Conservation (phyloP, 208 protist genomes). For the Angomonas ambiguus region DNA sequence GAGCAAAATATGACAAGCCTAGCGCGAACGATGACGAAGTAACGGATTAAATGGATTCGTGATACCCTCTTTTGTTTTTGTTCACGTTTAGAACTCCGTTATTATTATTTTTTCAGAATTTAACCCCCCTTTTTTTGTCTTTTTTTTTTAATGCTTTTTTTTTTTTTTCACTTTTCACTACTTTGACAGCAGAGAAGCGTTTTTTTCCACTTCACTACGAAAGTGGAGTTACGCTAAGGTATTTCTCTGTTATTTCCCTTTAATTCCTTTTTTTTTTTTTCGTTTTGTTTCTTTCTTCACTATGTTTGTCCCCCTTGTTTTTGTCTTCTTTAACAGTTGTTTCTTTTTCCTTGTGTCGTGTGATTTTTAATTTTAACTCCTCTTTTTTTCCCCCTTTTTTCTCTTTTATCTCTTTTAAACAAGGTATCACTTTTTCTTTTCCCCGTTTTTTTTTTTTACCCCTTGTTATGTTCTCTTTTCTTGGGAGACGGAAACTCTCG, state of each 20-base stretch:
- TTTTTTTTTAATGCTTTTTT: constrained; percentile 7
- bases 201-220: no score
- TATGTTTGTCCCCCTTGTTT: not conserved
- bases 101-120: not conserved
- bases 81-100: no score
- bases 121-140: not conserved
- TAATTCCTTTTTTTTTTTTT: constrained; percentile 13
- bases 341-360: not conserved
- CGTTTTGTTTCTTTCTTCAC: constrained; percentile 20
- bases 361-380: no score
- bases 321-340: not conserved
- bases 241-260: constrained; percentile 10
- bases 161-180: constrained; percentile 7
- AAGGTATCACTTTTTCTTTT: no score
- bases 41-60: not conserved
- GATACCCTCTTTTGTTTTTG: no score
- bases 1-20: not conserved
- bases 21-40: not conserved
- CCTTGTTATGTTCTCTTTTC: no score
- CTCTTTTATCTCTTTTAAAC: no score
- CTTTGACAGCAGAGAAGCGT: not conserved
- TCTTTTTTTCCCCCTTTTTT: not conserved
- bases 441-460: constrained; percentile 12
- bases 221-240: no score
- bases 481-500: no score